Conservation (phyloP, 2,329 filamentous ascomycete genomes). For the Talaromyces sp. region DNA sequence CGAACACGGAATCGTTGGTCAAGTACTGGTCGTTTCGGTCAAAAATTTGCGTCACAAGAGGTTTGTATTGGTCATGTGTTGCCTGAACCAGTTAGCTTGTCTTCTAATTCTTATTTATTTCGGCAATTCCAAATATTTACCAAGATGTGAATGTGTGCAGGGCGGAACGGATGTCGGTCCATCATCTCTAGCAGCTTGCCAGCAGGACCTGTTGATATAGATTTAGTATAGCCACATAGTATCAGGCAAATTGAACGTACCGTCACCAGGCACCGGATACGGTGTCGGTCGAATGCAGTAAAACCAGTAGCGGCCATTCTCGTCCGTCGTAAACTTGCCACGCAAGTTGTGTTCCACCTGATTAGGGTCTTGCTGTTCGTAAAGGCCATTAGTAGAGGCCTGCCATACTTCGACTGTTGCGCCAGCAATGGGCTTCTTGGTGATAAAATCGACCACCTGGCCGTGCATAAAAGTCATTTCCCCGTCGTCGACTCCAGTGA, state of each 20-base stretch:
- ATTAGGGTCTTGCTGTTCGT: conserved; percentile 68
- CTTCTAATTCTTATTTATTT: not conserved
- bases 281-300: conserved; percentile 59
- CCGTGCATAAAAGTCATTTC: conserved; percentile 64
- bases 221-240: conserved; percentile 4
- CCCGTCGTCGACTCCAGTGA: conserved; percentile 44
- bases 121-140: conserved; percentile 20
- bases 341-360: conserved; percentile 71
- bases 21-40: conserved; percentile 63
- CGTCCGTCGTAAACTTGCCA: conserved; percentile 66
- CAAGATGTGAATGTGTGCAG: conserved; percentile 56
- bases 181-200: conserved; percentile 55
- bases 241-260: conserved; percentile 17
- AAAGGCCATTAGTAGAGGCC: conserved; percentile 66
- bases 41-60: conserved; percentile 74
- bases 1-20: conserved; percentile 55
- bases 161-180: conserved; percentile 58
- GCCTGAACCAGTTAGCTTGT: not conserved
- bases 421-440: conserved; percentile 59
- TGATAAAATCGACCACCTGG: conserved; percentile 52
- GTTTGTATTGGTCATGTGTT: conserved; percentile 57
- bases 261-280: conserved; percentile 54
- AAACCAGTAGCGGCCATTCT: conserved; percentile 59
- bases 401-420: conserved; percentile 76
- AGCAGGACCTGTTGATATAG: conserved; percentile 43